phyloP scores from a whole-genome alignment of 2,329 filamentous ascomycete genomes.

The Epichloe gansuensis region DNA sequence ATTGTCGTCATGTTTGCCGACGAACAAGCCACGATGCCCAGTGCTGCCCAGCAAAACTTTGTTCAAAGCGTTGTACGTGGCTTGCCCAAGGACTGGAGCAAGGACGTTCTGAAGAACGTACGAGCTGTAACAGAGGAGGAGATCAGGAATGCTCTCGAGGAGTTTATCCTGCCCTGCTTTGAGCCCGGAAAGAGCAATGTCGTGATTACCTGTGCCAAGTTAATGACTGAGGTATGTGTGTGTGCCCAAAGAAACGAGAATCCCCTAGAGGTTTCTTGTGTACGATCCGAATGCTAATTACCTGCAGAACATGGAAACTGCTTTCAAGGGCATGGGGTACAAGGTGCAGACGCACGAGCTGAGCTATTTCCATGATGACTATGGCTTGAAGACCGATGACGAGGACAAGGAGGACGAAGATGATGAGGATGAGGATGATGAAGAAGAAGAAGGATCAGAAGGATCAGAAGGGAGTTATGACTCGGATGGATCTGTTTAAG shows the following conservation, averaged over 20 bases:
- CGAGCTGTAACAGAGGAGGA: constrained; percentile 64
- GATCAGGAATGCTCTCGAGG: constrained; percentile 60
- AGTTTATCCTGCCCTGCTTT: constrained; percentile 71
- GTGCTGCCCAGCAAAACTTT: constrained; percentile 74
- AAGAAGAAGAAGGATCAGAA: constrained; percentile 4
- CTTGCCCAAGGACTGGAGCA: constrained; percentile 65
- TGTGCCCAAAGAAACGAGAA: constrained; percentile 9
- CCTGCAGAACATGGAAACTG: constrained; percentile 44
- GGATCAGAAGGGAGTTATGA: constrained; percentile 4
- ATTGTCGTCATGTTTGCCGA: constrained; percentile 82
- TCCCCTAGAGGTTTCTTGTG: constrained; percentile 19
- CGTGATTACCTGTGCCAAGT: constrained; percentile 75
- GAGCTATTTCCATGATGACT: constrained; percentile 77
- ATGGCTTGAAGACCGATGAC: constrained; percentile 62
- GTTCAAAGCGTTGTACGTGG: constrained; percentile 67
- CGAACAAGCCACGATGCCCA: constrained; percentile 74
- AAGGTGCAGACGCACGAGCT: constrained; percentile 62
- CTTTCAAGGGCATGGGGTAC: constrained; percentile 67
- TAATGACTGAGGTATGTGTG: constrained; percentile 70
- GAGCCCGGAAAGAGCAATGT: constrained; percentile 69
- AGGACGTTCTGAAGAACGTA: constrained; percentile 64
- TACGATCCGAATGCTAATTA: constrained; percentile 34
- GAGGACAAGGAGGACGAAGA: constrained; percentile 42
- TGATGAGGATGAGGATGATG: constrained; percentile 26
- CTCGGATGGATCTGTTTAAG: constrained; percentile 1